Conservation (phyloP, 768 basidiomycete species). For the Suillus subluteus region DNA sequence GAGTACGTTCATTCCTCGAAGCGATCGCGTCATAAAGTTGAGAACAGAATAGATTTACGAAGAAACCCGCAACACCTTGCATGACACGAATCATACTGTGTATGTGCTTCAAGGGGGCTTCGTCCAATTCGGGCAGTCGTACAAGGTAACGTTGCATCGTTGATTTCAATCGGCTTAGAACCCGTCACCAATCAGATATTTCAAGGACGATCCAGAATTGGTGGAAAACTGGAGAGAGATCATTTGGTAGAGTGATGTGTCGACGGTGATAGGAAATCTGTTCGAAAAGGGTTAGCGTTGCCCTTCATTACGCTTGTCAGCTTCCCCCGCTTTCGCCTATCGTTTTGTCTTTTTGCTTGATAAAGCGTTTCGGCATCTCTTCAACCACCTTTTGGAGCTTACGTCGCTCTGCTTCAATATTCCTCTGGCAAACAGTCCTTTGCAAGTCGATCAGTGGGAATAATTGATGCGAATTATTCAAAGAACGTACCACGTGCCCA, state of each 20-base stretch:
- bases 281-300: slow-evolving; percentile 3
- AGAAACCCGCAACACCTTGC: slow-evolving; percentile 56
- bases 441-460: slow-evolving; percentile 9
- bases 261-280: background rate
- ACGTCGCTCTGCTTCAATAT: slow-evolving; percentile 54
- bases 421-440: slow-evolving; percentile 69
- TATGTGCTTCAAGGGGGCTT: slow-evolving; percentile 76
- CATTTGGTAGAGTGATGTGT: slow-evolving; percentile 50
- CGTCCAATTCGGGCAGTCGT: slow-evolving; percentile 66
- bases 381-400: slow-evolving; percentile 62
- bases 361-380: slow-evolving; percentile 57
- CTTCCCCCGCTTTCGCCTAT: slow-evolving; percentile 14
- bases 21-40: background rate
- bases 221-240: slow-evolving; percentile 79
- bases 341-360: slow-evolving; percentile 43
- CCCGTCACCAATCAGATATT: background rate
- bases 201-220: slow-evolving; percentile 64
- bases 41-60: slow-evolving; percentile 61
- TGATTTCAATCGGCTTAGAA: background rate
- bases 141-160: slow-evolving; percentile 48
- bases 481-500: slow-evolving; percentile 66
- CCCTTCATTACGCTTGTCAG: slow-evolving; percentile 2
- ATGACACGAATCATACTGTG: slow-evolving; percentile 56
- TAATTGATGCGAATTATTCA: background rate
- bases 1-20: slow-evolving; percentile 44